Base-by-base conservation (phyloP, 306 rosid genomes). In the Casuarina equisetifolia region DNA sequence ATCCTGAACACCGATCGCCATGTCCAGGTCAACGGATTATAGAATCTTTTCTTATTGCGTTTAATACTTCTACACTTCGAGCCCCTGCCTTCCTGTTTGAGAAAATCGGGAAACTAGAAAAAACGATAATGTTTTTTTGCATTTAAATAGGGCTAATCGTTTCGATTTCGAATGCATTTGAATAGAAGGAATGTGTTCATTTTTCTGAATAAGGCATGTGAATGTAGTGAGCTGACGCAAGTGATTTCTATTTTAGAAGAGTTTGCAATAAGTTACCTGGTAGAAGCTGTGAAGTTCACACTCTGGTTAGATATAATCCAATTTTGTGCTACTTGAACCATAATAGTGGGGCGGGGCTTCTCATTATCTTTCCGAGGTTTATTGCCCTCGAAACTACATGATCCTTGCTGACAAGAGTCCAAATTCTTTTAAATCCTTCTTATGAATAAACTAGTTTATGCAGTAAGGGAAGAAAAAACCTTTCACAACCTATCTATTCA, bases 1-100 rank as follows among this genome's bases (percentile, higher is more conserved):
- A 70, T 70, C 45, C 75, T 13, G 52, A 66, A 76, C 52, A 51
- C 45, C 72, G 35, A 3, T 68, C 83, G 69, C 70, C 80, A 88
- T 90, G 92, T 78, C 86, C 76, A 88, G 96, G 92, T 90, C 69
- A 67, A 25, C 63, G 3, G 38, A 36, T 55, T 77, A 52, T 20
- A 55, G 39, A 44, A 35, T 44, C 15, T 45, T 69, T 72, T 71
- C 48, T 43, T 10, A 35, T 54, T 61, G 58, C 6, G 46, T 17
- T 74, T 42, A 48, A 48, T 48, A 78, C 59, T 15, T 40, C 51
- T 49, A 40, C 9, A 39, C 15, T 54, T 42, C 51, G 1, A 50
- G 44, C 44, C 20, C n/a, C 64, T 44, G 54, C 77, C 16, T 38
- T 43, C 16, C 16, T 36, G 50, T 74, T 39, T 66, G 55, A 19